phyloP scores from a whole-genome alignment of 106 monocot species.

The Apostasia shenzhenica region DNA sequence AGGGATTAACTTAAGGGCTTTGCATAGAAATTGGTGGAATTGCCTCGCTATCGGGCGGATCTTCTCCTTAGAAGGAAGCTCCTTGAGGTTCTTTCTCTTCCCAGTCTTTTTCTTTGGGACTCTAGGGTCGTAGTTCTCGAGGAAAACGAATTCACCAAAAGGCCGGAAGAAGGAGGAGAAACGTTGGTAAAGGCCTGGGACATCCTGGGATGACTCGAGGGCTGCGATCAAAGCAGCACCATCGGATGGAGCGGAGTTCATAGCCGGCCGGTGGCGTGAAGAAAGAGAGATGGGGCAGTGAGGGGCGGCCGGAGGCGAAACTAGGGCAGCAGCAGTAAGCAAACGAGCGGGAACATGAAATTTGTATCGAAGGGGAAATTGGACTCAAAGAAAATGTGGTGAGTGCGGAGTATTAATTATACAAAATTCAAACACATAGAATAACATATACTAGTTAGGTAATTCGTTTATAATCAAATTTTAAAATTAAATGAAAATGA shows the following conservation, averaged over 20 bases:
- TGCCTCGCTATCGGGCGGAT: slow-evolving; percentile 54
- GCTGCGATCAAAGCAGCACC: neutral
- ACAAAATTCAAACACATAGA: no score
- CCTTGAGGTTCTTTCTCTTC: slow-evolving; percentile 15
- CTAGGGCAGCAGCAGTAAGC: no score
- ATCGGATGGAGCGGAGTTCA: neutral
- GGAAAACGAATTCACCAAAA: slow-evolving; percentile 21
- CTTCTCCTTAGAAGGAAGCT: neutral
- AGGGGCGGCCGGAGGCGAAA: no score
- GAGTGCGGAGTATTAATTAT: no score
- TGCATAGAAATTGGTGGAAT: slow-evolving; percentile 56
- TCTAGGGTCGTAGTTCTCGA: slow-evolving; percentile 16
- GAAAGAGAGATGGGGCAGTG: neutral
- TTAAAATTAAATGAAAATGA: no score
- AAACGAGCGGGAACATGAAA: no score
- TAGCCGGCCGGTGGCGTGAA: slow-evolving; percentile 1
- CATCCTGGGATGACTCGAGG: neutral
- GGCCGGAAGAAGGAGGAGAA: slow-evolving; percentile 36
- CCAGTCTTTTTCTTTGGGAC: neutral
- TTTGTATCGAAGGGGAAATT: no score
- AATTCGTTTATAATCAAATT: no score
- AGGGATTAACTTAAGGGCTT: slow-evolving; percentile 41
- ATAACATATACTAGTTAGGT: no score
- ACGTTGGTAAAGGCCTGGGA: slow-evolving; percentile 18
- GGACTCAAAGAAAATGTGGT: no score